A percentile compares a stretch with the other conserved stretches of the same genome.
phyloP scores from a whole-genome alignment of 768 basidiomycete species.

The Boletus vinaceobasis region DNA sequence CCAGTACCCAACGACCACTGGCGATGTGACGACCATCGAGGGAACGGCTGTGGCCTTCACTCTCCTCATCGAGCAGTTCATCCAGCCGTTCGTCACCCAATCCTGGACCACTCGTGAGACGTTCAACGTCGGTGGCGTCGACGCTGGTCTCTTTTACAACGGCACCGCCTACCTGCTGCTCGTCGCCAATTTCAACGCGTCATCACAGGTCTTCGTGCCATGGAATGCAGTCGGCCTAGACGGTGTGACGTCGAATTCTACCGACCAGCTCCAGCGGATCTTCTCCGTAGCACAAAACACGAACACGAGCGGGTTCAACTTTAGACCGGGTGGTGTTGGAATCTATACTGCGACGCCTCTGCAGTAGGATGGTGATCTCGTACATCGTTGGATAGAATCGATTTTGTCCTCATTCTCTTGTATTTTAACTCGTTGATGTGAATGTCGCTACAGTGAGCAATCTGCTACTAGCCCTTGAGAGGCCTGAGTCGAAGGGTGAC shows the following conservation, averaged over 20 bases:
- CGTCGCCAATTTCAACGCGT: conserved; percentile 8
- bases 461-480: no score
- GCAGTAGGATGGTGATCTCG: no score
- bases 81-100: conserved; percentile 25
- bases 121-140: conserved; percentile 21
- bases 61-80: not conserved
- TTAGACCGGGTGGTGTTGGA: conserved; percentile 16
- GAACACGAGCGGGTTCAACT: conserved; percentile 22
- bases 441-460: no score
- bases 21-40: conserved; percentile 23
- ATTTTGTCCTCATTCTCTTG: no score
- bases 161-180: conserved; percentile 24
- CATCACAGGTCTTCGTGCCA: conserved; percentile 6
- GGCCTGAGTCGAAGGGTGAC: no score
- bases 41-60: conserved; percentile 13
- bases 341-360: conserved; percentile 19
- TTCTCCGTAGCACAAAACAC: conserved; percentile 10
- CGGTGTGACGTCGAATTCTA: conserved; percentile 7
- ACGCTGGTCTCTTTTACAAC: conserved; percentile 22
- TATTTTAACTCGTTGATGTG: no score
- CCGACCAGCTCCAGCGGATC: conserved; percentile 17
- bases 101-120: conserved; percentile 1
- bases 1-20: conserved; percentile 24
- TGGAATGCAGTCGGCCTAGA: conserved; percentile 20
- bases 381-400: no score